Evolutionary conservation across 2,329 filamentous ascomycete genomes (phyloP), one percentile per base, ranked within the genome.

Genomic region (Hymenoscyphus fraxineus): DNA sequence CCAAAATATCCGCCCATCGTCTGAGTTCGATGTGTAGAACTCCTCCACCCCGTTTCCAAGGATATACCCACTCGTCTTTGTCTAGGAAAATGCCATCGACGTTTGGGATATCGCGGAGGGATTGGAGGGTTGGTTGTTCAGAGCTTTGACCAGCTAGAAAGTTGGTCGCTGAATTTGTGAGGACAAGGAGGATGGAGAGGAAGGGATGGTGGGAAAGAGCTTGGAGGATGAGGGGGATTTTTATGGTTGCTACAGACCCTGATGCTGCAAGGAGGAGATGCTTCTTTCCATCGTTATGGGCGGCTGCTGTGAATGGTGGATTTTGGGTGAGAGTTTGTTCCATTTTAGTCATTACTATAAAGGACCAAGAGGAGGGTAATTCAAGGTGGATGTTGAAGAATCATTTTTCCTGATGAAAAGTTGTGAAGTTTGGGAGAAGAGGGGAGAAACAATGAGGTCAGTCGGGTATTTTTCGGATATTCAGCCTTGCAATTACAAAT

Each of bases 11-110:
- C 0, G 92, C 92, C 93, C 90, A 90, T 67, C 90, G 83, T 38
- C 93, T 82, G 62, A 97, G 79, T 76, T 96, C 92, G 70, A 99
- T 98, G 74, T 99, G 95, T 63, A 98, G 78, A 58, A 99, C 96
- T 2, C 82, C 82, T n/a, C 85, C 85, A 3, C 90, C 91, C 2
- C 93, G 83, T 27, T 82, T 84, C 94, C 94, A 98, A 0, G 91
- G 86, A 55, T 82, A 80, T 1, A 77, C 80, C 93, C 93, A 97
- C 77, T 98, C 95, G 68, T 93, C 91, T n/a, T 86, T 85, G 74
- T 98, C 92, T 9, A 83, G 80, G 77, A 97, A 93, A 58, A 97
- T 82, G 22, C 82, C 91, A 55, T 96, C 92, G 6, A 98, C 90
- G 68, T 90, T 88, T 2, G 87, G 85, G 5, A 91, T 77, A 2